Percentiles rank a stretch among this genome's conserved stretches.
These are phyloP conservation scores for Begonia loranthoides DNA, from an alignment of 306 rosid genomes.

Conservation along the genomic window DNA sequence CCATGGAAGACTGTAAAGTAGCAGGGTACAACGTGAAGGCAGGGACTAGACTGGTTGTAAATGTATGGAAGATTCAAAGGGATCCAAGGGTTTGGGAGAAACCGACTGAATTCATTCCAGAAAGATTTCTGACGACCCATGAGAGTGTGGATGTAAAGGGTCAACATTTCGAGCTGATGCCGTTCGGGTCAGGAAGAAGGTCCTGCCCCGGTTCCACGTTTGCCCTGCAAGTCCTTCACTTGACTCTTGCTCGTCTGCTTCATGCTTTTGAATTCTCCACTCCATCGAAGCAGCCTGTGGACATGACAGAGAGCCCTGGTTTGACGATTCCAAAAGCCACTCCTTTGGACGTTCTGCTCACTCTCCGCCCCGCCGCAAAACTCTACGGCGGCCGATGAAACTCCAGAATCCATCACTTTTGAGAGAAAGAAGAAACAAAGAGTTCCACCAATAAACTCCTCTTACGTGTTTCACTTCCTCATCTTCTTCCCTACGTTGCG, in stretches of 20 bases:
- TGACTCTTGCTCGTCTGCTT: slow-evolving; percentile 37
- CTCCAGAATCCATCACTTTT: no score
- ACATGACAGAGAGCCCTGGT: slow-evolving; percentile 42
- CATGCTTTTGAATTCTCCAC: slow-evolving; percentile 37
- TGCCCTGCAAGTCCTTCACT: slow-evolving; percentile 34
- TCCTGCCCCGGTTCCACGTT: slow-evolving; percentile 42
- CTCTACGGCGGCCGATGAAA: slow-evolving; percentile 11
- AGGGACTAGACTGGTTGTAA: slow-evolving; percentile 37
- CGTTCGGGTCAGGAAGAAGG: slow-evolving; percentile 48
- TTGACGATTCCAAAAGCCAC: slow-evolving; percentile 34
- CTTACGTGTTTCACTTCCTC: no score
- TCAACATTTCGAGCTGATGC: slow-evolving; percentile 35
- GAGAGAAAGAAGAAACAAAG: no score
- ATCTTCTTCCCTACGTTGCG: no score
- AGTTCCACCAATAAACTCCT: no score
- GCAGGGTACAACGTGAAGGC: slow-evolving; percentile 32
- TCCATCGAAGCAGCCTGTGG: slow-evolving; percentile 15
- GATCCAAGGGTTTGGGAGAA: slow-evolving; percentile 42
- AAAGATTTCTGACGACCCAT: slow-evolving; percentile 28
- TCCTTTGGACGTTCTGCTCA: slow-evolving; percentile 30
- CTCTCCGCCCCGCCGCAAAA: slow-evolving; percentile 29
- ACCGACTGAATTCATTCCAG: slow-evolving; percentile 29
- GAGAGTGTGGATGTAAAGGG: slow-evolving; percentile 30
- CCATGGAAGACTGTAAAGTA: slow-evolving; percentile 34
- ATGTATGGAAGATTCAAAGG: slow-evolving; percentile 44